Percentiles rank a stretch among this genome's conserved stretches.
Conservation (phyloP, 805 yeast species). For the Hanseniaspora guilliermondii region DNA sequence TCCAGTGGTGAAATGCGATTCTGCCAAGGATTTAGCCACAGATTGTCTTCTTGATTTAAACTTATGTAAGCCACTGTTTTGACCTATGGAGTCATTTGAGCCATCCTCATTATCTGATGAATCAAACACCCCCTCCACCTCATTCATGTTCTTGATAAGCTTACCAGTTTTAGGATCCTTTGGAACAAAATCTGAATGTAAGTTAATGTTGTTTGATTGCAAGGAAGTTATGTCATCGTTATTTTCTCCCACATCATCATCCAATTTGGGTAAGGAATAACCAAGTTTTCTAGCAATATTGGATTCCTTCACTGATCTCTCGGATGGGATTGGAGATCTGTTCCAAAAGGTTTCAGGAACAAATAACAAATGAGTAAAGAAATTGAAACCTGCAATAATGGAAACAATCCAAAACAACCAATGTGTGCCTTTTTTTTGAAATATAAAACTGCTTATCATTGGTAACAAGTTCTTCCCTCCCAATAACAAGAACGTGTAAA, state of each 20-base stretch:
- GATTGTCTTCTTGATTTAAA: conserved; percentile 9
- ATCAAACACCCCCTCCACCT: conserved; percentile 11
- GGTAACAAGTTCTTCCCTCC: conserved; percentile 54
- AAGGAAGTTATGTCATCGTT: not conserved
- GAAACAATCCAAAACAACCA: conserved; percentile 53
- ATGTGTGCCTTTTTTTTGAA: conserved; percentile 38
- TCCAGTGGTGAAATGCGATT: conserved; percentile 20
- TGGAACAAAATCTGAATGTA: conserved; percentile 1
- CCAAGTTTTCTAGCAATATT: conserved; percentile 34
- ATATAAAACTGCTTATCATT: conserved; percentile 41
- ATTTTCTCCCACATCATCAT: not conserved
- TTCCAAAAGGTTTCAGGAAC: conserved; percentile 60
- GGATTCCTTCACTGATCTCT: conserved; percentile 38
- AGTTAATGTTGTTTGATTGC: not conserved
- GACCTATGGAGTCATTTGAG: not conserved
- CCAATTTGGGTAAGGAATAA: conserved; percentile 16
- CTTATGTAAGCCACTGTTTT: not conserved
- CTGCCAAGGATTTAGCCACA: conserved; percentile 11
- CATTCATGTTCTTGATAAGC: not conserved
- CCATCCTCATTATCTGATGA: conserved; percentile 1
- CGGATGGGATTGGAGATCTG: conserved; percentile 39
- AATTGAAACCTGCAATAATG: conserved; percentile 38
- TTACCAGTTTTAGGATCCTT: conserved; percentile 4
- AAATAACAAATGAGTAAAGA: conserved; percentile 37
- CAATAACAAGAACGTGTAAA: conserved; percentile 44